Base-by-base conservation (phyloP, 371 early-diverging fungal genomes). In the Mortierella sp. region DNA sequence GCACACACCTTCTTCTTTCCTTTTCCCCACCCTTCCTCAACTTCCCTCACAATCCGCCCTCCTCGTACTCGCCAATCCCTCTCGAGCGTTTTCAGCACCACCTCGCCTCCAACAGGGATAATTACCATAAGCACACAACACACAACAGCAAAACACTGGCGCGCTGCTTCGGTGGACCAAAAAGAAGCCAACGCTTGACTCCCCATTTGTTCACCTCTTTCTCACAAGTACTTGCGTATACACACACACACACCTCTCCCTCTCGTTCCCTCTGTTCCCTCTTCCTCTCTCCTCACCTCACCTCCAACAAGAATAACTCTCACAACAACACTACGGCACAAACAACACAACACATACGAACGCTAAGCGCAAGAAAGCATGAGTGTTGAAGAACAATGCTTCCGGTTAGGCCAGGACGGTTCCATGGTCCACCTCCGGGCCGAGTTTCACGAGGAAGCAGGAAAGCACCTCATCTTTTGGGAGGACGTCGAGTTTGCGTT, bases 401-500 rank as follows among this genome's bases (percentile, higher is more conserved):
- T 68, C 41, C 47, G 69, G 4, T 11, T 26, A 31, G 31, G 55
- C 2, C 14, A 39, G 7, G 69, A 68, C n/a, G 41, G 29, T 7
- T 55, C 52, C 9, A 52, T 11, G 2, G 22, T 68, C 24, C 52
- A 2, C 2, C 50, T 68, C 40, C 52, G 24, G 14, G 55, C 43
- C 26, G 40, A 39, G 53, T 40, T 39, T 22, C 71, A 79, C 45
- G 68, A 71, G 41, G 79, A 70, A n/a, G 53, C 67, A 16, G 79
- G 79, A 9, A 63, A 61, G 29, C 37, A 63, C n/a, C 40, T 74
- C 43, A 53, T 79, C 24, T 74, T 70, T 44, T 79, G 74, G 79
- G 79, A 79, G 4, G 74, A 79, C 55, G 74, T 79, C 53, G 55
- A 74, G 70, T 61, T 71, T 53, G 74, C 74, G 14, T 79, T 74